A percentile compares a stretch with the other conserved stretches of the same genome.
Conservation (phyloP, 805 yeast species). For the Spathaspora arborariae region DNA sequence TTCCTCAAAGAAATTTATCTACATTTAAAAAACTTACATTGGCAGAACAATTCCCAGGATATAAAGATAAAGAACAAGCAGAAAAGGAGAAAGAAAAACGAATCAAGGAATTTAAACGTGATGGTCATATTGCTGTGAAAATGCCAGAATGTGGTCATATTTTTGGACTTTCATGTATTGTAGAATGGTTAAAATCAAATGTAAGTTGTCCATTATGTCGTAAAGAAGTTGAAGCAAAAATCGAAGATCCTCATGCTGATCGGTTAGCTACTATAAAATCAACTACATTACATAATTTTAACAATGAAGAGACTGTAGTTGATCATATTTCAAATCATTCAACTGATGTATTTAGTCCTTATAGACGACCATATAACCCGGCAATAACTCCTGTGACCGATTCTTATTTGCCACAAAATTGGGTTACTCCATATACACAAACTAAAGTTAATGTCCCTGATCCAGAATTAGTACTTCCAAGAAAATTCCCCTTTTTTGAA, state of each 20-base stretch:
- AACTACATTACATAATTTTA: slow-evolving; percentile 13
- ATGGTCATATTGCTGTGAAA: slow-evolving; percentile 32
- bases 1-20: slow-evolving; percentile 23
- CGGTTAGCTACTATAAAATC: slow-evolving; percentile 10
- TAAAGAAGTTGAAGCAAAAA: slow-evolving; percentile 28
- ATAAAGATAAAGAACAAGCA: slow-evolving; percentile 12
- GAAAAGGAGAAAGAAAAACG: slow-evolving; percentile 11
- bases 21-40: slow-evolving; percentile 14
- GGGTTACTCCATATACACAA: slow-evolving; percentile 22
- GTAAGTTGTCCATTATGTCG: slow-evolving; percentile 43
- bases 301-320: slow-evolving; percentile 15
- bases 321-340: slow-evolving; percentile 24
- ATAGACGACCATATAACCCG: slow-evolving; percentile 32
- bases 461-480: slow-evolving; percentile 28
- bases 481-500: slow-evolving; percentile 26
- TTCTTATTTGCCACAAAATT: slow-evolving; percentile 29
- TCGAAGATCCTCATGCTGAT: slow-evolving; percentile 13
- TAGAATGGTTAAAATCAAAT: slow-evolving; percentile 38
- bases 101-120: slow-evolving; percentile 8
- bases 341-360: slow-evolving; percentile 38
- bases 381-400: slow-evolving; percentile 37
- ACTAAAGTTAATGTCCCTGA: slow-evolving; percentile 11
- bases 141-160: slow-evolving; percentile 42
- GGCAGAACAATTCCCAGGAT: slow-evolving; percentile 29
- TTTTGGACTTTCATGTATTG: slow-evolving; percentile 38